phyloP scores from a whole-genome alignment of 306 rosid genomes.

The Castanea crenata region DNA sequence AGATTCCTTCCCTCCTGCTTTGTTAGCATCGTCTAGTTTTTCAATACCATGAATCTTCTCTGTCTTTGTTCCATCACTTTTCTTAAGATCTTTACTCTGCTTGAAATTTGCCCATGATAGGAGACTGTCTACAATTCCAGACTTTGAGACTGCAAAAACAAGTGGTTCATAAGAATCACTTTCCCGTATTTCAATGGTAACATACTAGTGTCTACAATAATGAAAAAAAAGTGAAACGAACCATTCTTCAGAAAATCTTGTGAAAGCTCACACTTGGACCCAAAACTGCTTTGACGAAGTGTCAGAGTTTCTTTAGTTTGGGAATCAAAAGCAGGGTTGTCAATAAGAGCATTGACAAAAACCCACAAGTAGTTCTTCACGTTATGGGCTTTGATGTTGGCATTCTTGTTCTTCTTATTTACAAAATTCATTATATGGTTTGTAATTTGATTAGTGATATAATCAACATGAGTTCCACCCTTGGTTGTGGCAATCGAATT shows the following conservation, averaged over 20 bases:
- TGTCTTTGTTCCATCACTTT: conserved; percentile 91
- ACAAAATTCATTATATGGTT: conserved; percentile 70
- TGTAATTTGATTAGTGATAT: conserved; percentile 77
- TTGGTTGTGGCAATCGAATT: conserved; percentile 81
- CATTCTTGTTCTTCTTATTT: conserved; percentile 89
- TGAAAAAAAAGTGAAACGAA: conserved; percentile 16
- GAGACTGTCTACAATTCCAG: conserved; percentile 85
- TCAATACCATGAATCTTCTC: conserved; percentile 75
- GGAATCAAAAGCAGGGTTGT: conserved; percentile 96
- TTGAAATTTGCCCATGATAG: conserved; percentile 93
- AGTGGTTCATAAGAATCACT: conserved; percentile 1
- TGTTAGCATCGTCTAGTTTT: conserved; percentile 92
- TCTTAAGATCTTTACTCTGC: conserved; percentile 85
- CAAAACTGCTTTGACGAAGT: conserved; percentile 76
- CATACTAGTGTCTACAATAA: not conserved
- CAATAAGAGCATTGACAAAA: conserved; percentile 90
- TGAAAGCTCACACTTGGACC: conserved; percentile 82
- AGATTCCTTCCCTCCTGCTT: conserved; percentile 88
- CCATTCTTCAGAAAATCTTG: conserved; percentile 78
- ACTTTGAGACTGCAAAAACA: conserved; percentile 61
- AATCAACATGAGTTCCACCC: conserved; percentile 96
- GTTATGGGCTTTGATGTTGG: conserved; percentile 84
- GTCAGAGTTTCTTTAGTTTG: conserved; percentile 96
- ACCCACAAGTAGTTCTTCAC: conserved; percentile 95
- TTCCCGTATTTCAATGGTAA: not conserved